Base-by-base conservation (phyloP, 1,284 basidiomycete genomes). In the Cutaneotrichosporon cutaneum region DNA sequence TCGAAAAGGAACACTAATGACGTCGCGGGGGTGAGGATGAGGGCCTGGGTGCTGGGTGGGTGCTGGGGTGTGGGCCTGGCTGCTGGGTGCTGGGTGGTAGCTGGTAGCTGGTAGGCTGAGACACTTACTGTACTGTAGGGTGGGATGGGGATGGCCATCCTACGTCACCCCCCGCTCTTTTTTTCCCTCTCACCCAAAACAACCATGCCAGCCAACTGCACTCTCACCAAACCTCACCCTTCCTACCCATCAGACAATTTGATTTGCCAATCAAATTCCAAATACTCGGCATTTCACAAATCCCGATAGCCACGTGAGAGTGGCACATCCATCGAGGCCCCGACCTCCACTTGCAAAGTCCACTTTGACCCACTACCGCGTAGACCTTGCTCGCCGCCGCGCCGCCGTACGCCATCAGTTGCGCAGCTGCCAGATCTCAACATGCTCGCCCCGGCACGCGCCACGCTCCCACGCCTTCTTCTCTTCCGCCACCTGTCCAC, bases 1-100 rank as follows among this genome's bases (percentile, higher is more conserved):
- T 42, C 39, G 39, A 53, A 53, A 53, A 53, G 21, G 30, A 33
- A 30, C 21, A 53, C 22, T 22, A 8, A 54, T 54, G 52, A 54
- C 52, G 52, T 54, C 52, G 39, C 13, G 39, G 9, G 27, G 13
- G 18, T 27, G 5, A 22, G 26, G 51, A 50, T 13, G 44, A 24
- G 48, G 13, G 22, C 45, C 30, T 30, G 30, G 30, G 30, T 30
- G 30, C 30, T 30, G 30, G 30, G 30, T 30, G 30, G 47, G 7
- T 53, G 47, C 10, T 21, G 22, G 47, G 47, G 24, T 13, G 22
- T 47, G 45, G 45, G 11, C 35, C 35, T 42, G 39, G 39, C 14
- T 5, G 35, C 30, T 30, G 30, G 30, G 30, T 30, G 30, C 30
- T 30, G 30, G 30, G 30, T 30, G 30, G 47, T 6, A 53, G 47